Conservation (phyloP, 257 asterid genomes). For the Przewalskia tangutica region DNA sequence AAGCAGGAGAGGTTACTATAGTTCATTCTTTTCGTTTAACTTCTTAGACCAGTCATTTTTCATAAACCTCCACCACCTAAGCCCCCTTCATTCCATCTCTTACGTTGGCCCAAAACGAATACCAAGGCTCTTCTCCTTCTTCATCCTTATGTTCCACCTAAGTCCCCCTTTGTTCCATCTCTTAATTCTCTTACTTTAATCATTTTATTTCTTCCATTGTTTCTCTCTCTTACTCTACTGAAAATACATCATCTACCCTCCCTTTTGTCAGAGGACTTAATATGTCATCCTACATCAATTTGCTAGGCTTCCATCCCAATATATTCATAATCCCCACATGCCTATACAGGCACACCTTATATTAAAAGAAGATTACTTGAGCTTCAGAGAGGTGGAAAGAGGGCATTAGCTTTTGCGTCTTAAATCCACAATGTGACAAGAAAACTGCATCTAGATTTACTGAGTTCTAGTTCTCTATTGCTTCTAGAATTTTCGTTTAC, state of each 20-base stretch:
- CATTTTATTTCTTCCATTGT: not conserved
- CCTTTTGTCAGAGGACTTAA: not conserved
- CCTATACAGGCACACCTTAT: not conserved
- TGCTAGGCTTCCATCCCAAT: not conserved
- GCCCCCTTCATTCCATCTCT: not conserved
- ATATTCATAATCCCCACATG: not conserved
- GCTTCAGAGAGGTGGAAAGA: not conserved
- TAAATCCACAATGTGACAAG: not conserved
- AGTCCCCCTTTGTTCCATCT: no score
- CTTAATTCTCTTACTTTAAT: not conserved
- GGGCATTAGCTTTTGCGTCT: not conserved
- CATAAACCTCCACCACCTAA: not conserved
- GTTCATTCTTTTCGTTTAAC: not conserved
- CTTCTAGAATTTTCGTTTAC: not conserved
- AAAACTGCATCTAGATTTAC: not conserved
- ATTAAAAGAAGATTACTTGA: not conserved
- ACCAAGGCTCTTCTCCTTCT: not conserved
- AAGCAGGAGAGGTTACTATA: not conserved
- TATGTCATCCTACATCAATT: not conserved
- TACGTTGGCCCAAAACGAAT: not conserved
- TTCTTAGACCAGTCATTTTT: not conserved
- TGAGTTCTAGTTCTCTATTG: not conserved
- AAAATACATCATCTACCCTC: not conserved
- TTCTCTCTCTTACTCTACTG: not conserved
- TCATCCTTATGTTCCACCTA: no score